phyloP scores from a whole-genome alignment of 2,329 filamentous ascomycete species.

The Plectosphaerella sp. region DNA sequence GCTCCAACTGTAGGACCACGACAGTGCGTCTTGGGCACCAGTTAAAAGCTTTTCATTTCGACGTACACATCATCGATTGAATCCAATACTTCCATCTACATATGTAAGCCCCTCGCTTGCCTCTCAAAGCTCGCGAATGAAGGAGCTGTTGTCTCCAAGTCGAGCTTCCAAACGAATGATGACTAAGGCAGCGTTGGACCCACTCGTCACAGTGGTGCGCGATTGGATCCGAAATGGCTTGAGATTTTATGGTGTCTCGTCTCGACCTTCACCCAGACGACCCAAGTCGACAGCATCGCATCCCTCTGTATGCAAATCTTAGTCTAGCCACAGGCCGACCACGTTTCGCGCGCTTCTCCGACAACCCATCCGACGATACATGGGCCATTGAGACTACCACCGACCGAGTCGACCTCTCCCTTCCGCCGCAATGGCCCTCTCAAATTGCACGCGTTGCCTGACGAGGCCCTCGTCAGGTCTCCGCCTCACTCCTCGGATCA shows the following conservation, averaged over 20 bases:
- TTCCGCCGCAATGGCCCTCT: constrained; percentile 29
- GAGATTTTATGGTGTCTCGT: neutral
- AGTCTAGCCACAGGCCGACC: neutral
- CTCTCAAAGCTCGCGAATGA: no score
- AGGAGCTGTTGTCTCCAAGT: no score
- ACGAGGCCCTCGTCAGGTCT: constrained; percentile 25
- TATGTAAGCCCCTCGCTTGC: no score
- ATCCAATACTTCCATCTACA: no score
- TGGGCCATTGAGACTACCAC: constrained; percentile 7
- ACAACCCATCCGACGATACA: neutral
- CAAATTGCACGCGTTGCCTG: constrained; percentile 37
- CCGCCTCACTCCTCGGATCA: constrained; percentile 25
- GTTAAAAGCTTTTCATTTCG: no score
- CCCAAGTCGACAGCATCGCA: neutral
- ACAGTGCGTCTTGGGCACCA: no score
- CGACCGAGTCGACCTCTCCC: neutral
- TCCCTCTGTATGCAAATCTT: neutral
- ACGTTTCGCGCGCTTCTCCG: neutral
- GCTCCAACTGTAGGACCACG: no score
- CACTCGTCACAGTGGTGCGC: neutral
- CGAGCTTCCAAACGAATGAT: no score
- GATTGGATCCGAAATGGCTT: neutral
- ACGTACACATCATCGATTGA: no score
- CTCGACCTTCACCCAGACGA: neutral
- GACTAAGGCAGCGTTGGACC: constrained; percentile 9